Evolutionary conservation across 2,329 filamentous ascomycete genomes (phyloP).

Genomic region (Neofusicoccum kwambonambiense): DNA sequence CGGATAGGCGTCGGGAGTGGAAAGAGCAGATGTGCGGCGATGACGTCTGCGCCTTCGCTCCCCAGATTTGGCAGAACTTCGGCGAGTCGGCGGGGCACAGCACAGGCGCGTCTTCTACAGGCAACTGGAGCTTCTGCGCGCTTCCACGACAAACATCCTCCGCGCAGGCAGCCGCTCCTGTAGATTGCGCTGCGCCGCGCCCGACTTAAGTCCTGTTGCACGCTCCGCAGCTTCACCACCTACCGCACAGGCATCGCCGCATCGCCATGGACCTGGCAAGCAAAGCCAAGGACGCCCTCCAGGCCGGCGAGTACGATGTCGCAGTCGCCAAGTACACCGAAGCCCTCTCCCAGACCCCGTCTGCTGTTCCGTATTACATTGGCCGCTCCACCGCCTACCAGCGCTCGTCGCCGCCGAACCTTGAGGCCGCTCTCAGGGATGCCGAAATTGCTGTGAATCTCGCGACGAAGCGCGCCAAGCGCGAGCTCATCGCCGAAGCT

Average conservation of each 20-base stretch:
- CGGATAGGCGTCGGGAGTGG: background rate
- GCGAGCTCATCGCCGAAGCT: slow-evolving; percentile 74
- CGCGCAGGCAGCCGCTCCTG: background rate
- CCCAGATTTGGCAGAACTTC: background rate
- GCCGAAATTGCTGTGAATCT: slow-evolving; percentile 55
- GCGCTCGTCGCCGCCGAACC: slow-evolving; percentile 54
- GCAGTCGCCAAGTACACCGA: slow-evolving; percentile 65
- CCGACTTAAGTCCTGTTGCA: background rate
- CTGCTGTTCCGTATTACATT: slow-evolving; percentile 75
- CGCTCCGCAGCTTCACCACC: background rate
- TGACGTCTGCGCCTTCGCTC: slow-evolving; percentile 1
- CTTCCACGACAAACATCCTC: background rate
- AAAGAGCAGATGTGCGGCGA: background rate
- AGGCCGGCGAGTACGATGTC: slow-evolving; percentile 61
- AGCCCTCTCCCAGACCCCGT: slow-evolving; percentile 64
- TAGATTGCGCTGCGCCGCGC: background rate
- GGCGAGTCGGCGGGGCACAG: background rate
- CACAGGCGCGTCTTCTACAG: background rate
- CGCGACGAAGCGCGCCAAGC: slow-evolving; percentile 71
- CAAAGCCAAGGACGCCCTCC: slow-evolving; percentile 61
- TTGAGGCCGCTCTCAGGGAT: slow-evolving; percentile 44
- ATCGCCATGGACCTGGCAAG: slow-evolving; percentile 51
- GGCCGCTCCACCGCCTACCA: slow-evolving; percentile 78
- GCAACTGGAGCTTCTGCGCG: slow-evolving; percentile 7
- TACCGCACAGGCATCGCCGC: background rate